These are phyloP conservation scores for Eucalyptus grandis DNA, from an alignment of 345 rosid genomes.

Conservation along the genomic window DNA sequence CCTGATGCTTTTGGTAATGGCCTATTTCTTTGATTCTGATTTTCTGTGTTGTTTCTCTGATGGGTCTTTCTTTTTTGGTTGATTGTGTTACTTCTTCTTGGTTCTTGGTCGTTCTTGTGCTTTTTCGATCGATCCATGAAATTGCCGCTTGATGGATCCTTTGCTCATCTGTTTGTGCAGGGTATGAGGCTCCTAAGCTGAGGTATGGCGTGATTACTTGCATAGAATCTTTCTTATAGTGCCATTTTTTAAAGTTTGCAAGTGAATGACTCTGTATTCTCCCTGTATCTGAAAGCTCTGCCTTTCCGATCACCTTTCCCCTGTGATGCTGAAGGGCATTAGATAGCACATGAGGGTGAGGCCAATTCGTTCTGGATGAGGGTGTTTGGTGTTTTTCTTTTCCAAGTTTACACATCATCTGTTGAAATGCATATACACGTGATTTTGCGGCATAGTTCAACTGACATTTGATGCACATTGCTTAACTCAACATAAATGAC, in stretches of 20 bases:
- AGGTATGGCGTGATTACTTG: conserved; percentile 2
- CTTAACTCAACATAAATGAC: background rate
- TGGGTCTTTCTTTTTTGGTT: background rate
- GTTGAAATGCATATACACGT: background rate
- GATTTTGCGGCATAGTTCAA: background rate
- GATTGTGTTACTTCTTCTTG: background rate
- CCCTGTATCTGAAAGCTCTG: background rate
- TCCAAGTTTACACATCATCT: background rate
- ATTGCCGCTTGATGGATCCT: background rate
- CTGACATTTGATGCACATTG: background rate
- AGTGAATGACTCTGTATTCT: background rate
- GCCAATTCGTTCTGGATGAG: background rate
- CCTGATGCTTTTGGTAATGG: conserved; percentile 41
- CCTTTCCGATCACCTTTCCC: background rate
- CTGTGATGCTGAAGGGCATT: background rate
- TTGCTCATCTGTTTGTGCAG: conserved; percentile 1
- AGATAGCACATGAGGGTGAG: background rate
- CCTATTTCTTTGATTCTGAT: background rate
- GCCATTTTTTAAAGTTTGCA: background rate
- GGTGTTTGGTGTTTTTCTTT: background rate
- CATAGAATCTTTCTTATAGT: background rate
- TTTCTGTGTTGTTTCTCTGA: background rate
- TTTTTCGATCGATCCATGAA: background rate
- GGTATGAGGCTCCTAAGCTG: conserved; percentile 34
- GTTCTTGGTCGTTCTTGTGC: background rate